phyloP scores from a whole-genome alignment of 257 asterid genomes.

The Sherardia arvensis region DNA sequence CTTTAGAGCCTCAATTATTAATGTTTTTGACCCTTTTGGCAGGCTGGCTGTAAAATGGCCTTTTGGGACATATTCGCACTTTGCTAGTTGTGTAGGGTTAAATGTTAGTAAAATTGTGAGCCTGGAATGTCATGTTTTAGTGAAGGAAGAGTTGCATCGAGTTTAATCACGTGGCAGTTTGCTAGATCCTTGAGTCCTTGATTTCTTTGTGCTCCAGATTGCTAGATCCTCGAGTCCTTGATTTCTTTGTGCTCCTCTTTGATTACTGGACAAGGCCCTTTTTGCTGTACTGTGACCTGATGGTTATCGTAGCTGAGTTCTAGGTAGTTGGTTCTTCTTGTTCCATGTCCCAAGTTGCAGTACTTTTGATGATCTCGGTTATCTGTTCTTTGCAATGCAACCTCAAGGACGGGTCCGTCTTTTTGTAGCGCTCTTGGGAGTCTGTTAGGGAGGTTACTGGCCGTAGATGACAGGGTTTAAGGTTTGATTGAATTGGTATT shows the following conservation, averaged over 20 bases:
- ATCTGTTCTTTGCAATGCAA: constrained; percentile 2
- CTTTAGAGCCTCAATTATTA: constrained; percentile 31
- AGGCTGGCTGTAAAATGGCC: constrained; percentile 58
- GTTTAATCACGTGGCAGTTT: constrained; percentile 20
- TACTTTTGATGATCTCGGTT: constrained; percentile 6
- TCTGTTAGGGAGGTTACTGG: constrained; percentile 9
- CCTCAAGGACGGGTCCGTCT: constrained; percentile 6
- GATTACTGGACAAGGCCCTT: constrained; percentile 18
- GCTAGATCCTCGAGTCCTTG: constrained; percentile 26
- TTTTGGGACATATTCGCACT: constrained; percentile 45
- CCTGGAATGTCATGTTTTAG: constrained; percentile 23
- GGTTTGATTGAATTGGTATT: neutral
- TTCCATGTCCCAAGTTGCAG: constrained; percentile 3
- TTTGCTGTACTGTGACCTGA: neutral
- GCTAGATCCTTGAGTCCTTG: constrained; percentile 24
- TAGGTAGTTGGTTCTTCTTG: neutral
- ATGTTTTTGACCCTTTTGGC: constrained; percentile 52
- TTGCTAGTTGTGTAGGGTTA: constrained; percentile 45
- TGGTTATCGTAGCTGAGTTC: constrained; percentile 12
- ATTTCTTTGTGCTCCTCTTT: too few relatives aligned
- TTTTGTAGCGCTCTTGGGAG: neutral
- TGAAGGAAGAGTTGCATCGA: constrained; percentile 30
- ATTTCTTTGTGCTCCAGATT: constrained; percentile 22
- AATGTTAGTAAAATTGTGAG: constrained; percentile 36
- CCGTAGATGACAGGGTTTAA: constrained; percentile 1